Percentiles rank a stretch among this genome's conserved stretches.
Conservation (phyloP, 2,329 filamentous ascomycete species). For the Penicillium rolfsii region DNA sequence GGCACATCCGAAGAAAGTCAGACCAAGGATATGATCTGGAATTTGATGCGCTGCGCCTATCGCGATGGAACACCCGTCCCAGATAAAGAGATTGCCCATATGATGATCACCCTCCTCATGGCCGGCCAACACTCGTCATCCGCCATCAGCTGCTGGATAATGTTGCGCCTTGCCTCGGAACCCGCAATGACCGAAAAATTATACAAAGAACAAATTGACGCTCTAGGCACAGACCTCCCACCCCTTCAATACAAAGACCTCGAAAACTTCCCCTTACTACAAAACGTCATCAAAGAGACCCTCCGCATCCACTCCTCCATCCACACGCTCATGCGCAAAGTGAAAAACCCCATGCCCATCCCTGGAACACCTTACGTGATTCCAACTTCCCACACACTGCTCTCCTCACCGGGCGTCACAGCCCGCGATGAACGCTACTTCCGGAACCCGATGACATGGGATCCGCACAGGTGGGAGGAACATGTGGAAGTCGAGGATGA, state of each 20-base stretch:
- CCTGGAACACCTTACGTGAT: constrained; percentile 66
- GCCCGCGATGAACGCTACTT: constrained; percentile 63
- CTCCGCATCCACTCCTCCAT: constrained; percentile 72
- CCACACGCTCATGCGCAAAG: constrained; percentile 73
- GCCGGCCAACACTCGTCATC: constrained; percentile 81
- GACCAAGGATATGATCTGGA: constrained; percentile 72
- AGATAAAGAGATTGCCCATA: constrained; percentile 76
- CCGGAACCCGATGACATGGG: constrained; percentile 60
- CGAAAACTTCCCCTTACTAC: constrained; percentile 62
- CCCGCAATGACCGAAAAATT: constrained; percentile 72
- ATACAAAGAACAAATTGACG: constrained; percentile 65
- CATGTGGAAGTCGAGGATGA: constrained; percentile 44
- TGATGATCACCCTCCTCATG: constrained; percentile 88
- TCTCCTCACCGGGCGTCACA: constrained; percentile 77
- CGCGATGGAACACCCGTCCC: constrained; percentile 71
- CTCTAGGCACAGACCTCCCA: constrained; percentile 58
- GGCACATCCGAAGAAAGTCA: constrained; percentile 49
- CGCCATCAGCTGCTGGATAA: constrained; percentile 75
- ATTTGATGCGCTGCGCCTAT: constrained; percentile 76
- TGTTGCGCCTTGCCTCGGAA: constrained; percentile 71
- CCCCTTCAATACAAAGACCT: constrained; percentile 64
- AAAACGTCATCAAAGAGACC: constrained; percentile 71
- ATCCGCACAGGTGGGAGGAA: constrained; percentile 65
- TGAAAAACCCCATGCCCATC: constrained; percentile 67
- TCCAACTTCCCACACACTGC: constrained; percentile 74